Conservation (phyloP, 2,329 filamentous ascomycete species). For the Aspergillus hortae region DNA sequence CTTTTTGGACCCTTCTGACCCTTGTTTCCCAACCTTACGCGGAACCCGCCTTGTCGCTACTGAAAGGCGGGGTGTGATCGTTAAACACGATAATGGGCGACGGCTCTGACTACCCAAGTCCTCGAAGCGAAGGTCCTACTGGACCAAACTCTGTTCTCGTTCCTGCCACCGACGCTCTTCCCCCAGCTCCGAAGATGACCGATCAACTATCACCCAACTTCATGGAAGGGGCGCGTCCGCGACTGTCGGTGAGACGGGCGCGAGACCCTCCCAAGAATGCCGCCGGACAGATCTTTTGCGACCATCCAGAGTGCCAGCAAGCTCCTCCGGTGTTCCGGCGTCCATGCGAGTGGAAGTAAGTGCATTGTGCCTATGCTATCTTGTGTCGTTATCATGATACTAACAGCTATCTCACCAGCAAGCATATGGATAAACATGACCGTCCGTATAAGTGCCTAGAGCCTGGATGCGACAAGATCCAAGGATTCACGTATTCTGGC, state of each 20-base stretch:
- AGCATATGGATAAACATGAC: conserved; percentile 98
- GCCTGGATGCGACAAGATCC: conserved; percentile 82
- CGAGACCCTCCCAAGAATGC: conserved; percentile 59
- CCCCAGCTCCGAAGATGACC: conserved; percentile 33
- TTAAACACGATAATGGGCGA: conserved; percentile 35
- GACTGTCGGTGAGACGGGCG: conserved; percentile 40
- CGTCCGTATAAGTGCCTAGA: conserved; percentile 83
- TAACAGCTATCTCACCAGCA: conserved; percentile 52
- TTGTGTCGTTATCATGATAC: conserved; percentile 8
- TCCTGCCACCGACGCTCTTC: conserved; percentile 31
- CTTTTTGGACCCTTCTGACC: not conserved
- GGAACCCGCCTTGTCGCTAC: conserved; percentile 20
- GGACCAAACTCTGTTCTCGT: conserved; percentile 34
- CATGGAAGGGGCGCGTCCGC: conserved; percentile 36
- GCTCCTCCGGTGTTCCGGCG: conserved; percentile 66
- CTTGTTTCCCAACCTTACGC: conserved; percentile 10
- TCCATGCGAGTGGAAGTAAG: conserved; percentile 93
- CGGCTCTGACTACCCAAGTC: conserved; percentile 42
- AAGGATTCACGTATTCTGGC: conserved; percentile 92
- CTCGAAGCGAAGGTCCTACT: conserved; percentile 40
- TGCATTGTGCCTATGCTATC: conserved; percentile 28
- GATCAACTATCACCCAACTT: conserved; percentile 29
- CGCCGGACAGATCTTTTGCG: conserved; percentile 75
- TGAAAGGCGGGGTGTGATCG: conserved; percentile 26
- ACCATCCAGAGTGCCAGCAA: conserved; percentile 64